These are phyloP conservation scores for Fraxinus baroniana DNA, from an alignment of 305 asterid species.

Conservation along the genomic window DNA sequence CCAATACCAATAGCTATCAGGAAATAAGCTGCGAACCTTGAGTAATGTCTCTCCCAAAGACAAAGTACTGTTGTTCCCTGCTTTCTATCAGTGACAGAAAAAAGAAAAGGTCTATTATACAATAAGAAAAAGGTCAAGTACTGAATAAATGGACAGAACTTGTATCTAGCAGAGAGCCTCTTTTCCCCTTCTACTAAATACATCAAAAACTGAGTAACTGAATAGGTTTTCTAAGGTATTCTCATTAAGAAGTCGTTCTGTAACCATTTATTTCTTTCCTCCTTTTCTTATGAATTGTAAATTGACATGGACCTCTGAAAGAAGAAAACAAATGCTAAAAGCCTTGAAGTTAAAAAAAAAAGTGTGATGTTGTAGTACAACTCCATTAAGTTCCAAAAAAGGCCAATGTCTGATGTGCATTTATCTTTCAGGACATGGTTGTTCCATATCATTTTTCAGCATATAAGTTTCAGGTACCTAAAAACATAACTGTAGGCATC, in stretches of 20 bases:
- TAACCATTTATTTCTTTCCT: background rate
- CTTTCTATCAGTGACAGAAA: conserved; percentile 43
- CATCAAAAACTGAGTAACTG: background rate
- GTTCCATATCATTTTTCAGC: background rate
- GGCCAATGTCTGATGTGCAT: background rate
- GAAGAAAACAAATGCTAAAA: background rate
- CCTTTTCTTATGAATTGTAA: background rate
- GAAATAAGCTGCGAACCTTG: conserved; percentile 71
- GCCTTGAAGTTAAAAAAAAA: background rate
- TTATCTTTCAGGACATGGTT: background rate
- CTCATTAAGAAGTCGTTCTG: background rate
- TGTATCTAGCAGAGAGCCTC: background rate
- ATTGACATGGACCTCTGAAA: background rate
- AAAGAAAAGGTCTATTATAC: conserved; percentile 5
- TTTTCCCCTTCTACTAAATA: background rate
- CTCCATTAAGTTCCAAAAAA: background rate
- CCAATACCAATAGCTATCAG: conserved; percentile 74
- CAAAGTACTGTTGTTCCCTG: conserved; percentile 38
- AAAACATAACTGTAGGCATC: background rate
- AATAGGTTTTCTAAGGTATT: background rate
- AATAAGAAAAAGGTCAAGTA: conserved; percentile 6
- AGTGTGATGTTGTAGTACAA: background rate
- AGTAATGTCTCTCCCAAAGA: conserved; percentile 63
- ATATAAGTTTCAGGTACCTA: background rate
- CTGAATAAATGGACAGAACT: background rate